Conservation (phyloP, 345 rosid species). For the Salix viminalis region DNA sequence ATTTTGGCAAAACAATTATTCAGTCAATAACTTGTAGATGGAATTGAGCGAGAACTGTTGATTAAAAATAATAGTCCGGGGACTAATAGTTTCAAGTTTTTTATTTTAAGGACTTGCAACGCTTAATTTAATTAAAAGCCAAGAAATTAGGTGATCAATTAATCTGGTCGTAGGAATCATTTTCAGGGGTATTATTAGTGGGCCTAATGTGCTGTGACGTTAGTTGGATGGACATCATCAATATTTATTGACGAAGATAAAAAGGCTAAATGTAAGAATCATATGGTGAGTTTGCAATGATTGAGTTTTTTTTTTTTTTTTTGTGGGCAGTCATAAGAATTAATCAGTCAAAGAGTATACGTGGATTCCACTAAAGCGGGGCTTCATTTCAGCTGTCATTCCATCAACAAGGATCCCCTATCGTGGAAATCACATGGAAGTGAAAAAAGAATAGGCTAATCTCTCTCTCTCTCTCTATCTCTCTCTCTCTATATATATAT, state of each 20-base stretch:
- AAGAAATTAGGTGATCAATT: neutral
- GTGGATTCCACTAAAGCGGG: neutral
- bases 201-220: conserved; percentile 7
- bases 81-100: no score
- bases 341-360: neutral
- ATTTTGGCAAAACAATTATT: no score
- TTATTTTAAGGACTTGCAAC: neutral
- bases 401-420: no score
- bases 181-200: conserved; percentile 20
- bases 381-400: no score
- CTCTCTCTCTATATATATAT: no score
- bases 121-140: neutral
- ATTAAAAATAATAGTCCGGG: neutral
- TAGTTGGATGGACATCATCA: conserved; percentile 1
- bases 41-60: neutral
- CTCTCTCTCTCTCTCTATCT: no score
- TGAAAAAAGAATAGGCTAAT: no score
- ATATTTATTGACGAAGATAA: neutral
- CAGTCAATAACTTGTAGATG: no score
- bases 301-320: neutral
- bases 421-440: no score
- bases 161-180: neutral
- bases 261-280: neutral
- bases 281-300: neutral
- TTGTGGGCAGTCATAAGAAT: neutral